phyloP scores from a whole-genome alignment of 805 yeast genomes.

The Sugiyamaella floridensis region DNA sequence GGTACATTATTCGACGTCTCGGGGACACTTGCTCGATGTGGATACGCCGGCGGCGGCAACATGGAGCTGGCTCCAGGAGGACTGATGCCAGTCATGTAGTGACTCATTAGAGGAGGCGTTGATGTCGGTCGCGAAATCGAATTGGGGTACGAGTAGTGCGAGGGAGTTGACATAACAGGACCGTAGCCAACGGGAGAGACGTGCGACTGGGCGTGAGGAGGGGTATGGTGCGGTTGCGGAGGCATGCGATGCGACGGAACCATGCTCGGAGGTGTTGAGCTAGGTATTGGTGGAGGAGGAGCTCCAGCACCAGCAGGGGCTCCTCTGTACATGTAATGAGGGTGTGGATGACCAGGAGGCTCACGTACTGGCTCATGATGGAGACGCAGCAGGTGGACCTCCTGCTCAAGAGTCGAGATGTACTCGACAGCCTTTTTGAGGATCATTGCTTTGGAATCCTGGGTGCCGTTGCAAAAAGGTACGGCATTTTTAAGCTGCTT shows the following conservation, averaged over 20 bases:
- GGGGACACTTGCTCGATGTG: not conserved
- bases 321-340: not conserved
- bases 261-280: not conserved
- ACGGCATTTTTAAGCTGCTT: conserved; percentile 34
- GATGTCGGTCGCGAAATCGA: conserved; percentile 11
- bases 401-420: conserved; percentile 34
- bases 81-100: not conserved
- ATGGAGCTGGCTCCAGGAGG: not conserved
- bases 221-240: conserved; percentile 1
- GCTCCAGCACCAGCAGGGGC: not conserved
- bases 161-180: not conserved
- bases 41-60: not conserved
- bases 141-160: conserved; percentile 4
- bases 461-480: conserved; percentile 37
- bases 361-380: conserved; percentile 3
- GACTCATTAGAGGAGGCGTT: conserved; percentile 8
- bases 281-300: not conserved
- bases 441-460: conserved; percentile 42
- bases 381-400: conserved; percentile 14
- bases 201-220: conserved; percentile 3
- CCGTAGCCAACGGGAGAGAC: not conserved
- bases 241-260: not conserved
- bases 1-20: not conserved
- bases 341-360: conserved; percentile 3
- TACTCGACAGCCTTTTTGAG: conserved; percentile 39